These are phyloP conservation scores for Nannochloropsis gaditana DNA, from an alignment of 108 stramenopile species.

Conservation along the genomic window DNA sequence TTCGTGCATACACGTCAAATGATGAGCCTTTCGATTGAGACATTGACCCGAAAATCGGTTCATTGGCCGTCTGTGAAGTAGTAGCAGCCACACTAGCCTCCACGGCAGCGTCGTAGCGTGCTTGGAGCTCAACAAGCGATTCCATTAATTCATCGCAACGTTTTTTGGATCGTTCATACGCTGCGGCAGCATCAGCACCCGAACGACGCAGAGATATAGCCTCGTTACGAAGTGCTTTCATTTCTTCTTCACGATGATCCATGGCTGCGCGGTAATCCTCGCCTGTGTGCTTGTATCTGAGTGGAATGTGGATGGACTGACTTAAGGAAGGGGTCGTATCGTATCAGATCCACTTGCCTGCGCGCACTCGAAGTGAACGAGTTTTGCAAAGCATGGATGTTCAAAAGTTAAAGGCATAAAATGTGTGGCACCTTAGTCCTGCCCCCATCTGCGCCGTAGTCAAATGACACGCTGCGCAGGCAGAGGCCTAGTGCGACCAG, in stretches of 20 bases:
- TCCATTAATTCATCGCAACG: slow-evolving; percentile 17
- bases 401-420: too few relatives aligned
- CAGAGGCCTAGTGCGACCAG: too few relatives aligned
- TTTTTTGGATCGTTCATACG: neutral
- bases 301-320: too few relatives aligned
- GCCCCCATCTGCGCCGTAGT: too few relatives aligned
- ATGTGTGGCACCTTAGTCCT: too few relatives aligned
- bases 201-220: neutral
- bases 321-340: too few relatives aligned
- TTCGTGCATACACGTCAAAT: neutral
- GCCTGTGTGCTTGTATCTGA: too few relatives aligned
- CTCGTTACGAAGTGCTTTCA: neutral
- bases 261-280: neutral
- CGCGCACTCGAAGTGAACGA: too few relatives aligned
- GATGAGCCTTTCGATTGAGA: neutral
- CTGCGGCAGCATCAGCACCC: slow-evolving; percentile 1
- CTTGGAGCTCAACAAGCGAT: slow-evolving; percentile 7
- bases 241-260: neutral
- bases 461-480: too few relatives aligned
- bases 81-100: neutral
- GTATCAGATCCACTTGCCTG: too few relatives aligned
- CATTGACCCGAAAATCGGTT: neutral
- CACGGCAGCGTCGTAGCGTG: neutral
- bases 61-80: neutral
- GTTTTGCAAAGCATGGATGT: too few relatives aligned